Evolutionary conservation across 495 filamentous ascomycete genomes (phyloP), one percentile per base, ranked within the genome.

Genomic region (Penicillium goetzii): DNA sequence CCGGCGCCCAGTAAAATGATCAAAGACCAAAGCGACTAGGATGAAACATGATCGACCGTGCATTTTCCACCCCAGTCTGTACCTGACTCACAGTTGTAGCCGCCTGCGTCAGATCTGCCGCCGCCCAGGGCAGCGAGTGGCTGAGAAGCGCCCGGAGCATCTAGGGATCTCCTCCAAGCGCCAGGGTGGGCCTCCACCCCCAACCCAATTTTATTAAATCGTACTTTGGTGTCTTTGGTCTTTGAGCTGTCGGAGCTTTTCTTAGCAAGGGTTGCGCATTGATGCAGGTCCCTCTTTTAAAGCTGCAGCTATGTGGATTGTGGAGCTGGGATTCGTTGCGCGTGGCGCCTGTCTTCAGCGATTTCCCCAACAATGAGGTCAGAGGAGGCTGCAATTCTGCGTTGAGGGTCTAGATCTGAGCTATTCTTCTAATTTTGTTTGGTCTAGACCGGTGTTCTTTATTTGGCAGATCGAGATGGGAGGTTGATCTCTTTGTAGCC

Each of bases 81-180:
- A 30, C 51, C 26, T 58, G 34, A 51, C 17, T 60, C 50, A 62
- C 51, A 41, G 40, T 32, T 32, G 26, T 64, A 66, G 53, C 59
- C 68, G 65, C 65, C 62, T 67, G 76, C 71, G 51, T 77, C 73
- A 74, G 68, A 66, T 70, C 32, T 12, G 54, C 33, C 56, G 58
- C 62, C 49, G 59, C 62, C 56, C 57, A 45, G 19, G 12, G 58
- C 55, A 69, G 63, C 59, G 66, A 69, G 70, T 77, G 76, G 76
- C 66, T 70, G 68, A 67, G 64, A 74, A 53, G 52, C 52, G 55
- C 54, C 63, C 70, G 64, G 30, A 62, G 60, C 41, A 10, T 65
- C 56, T 52, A 58, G 60, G 65, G 65, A 47, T 63, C 15, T 55
- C 23, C 58, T 66, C 63, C 68, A 77, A 66, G 73, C 75, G 75